phyloP scores from a whole-genome alignment of 176 grass and related monocot species.

The Metroxylon sagu region DNA sequence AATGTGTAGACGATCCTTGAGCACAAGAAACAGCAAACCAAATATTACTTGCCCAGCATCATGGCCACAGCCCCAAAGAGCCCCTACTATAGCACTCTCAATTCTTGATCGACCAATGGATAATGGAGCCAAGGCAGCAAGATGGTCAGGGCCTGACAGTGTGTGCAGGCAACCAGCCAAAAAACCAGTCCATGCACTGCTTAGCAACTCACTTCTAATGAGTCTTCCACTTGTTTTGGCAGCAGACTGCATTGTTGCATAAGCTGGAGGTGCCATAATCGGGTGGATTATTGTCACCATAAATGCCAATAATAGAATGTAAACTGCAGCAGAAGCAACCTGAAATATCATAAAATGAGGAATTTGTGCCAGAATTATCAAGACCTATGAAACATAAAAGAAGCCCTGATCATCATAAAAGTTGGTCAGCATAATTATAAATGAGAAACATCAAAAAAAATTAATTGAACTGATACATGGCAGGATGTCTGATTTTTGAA shows the following conservation, averaged over 20 bases:
- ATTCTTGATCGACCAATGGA: slow-evolving; percentile 75
- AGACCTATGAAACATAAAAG: too few species aligned
- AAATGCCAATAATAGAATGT: too few species aligned
- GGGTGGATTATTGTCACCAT: too few species aligned
- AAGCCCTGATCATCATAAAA: too few species aligned
- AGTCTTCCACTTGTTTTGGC: slow-evolving; percentile 27
- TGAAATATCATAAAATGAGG: too few species aligned
- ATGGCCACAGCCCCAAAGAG: slow-evolving; percentile 96
- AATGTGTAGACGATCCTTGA: slow-evolving; percentile 84
- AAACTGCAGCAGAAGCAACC: too few species aligned
- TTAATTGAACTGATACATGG: too few species aligned
- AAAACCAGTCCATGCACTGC: slow-evolving; percentile 74
- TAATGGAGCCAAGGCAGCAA: slow-evolving; percentile 77
- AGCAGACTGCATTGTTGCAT: not conserved
- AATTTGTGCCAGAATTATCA: too few species aligned
- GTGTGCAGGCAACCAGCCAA: slow-evolving; percentile 82
- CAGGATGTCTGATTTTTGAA: too few species aligned
- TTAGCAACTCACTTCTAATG: slow-evolving; percentile 50
- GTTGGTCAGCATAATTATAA: too few species aligned
- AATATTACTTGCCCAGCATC: slow-evolving; percentile 92
- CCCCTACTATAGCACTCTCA: slow-evolving; percentile 77
- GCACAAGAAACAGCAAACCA: slow-evolving; percentile 77
- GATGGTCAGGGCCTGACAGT: slow-evolving; percentile 72
- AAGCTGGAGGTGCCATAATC: too few species aligned
- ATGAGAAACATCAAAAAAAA: too few species aligned